A percentile compares a stretch with the other conserved stretches of the same genome.
Conservation (phyloP, 176 grass and related monocot genomes). For the Raddia guianensis region DNA sequence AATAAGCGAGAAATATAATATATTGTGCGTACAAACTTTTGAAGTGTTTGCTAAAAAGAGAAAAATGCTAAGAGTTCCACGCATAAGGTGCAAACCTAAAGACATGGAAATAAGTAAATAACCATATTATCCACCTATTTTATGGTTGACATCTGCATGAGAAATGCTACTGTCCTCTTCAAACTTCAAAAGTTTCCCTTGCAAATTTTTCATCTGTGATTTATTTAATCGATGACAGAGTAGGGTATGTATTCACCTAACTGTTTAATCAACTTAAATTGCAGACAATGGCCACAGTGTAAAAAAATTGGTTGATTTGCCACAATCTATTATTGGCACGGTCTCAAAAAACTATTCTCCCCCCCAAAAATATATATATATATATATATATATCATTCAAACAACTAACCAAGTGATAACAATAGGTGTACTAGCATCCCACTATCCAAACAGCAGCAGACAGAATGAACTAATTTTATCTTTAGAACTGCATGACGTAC, state of each 20-base stretch:
- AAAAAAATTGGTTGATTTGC: background rate
- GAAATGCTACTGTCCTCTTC: background rate
- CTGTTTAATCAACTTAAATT: conserved; percentile 10
- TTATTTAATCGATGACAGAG: background rate
- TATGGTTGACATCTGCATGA: background rate
- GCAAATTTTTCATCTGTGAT: background rate
- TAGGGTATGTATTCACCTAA: background rate
- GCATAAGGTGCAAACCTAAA: background rate
- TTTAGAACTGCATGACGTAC: background rate
- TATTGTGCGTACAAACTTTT: background rate
- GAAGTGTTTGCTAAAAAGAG: background rate
- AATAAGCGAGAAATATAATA: background rate
- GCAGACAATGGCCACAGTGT: background rate
- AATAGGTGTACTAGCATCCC: background rate
- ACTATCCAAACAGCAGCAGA: background rate
- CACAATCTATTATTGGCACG: conserved; percentile 5
- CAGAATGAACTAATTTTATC: background rate
- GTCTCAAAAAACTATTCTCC: no score
- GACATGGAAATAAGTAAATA: background rate
- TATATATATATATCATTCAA: background rate
- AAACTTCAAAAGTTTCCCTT: background rate
- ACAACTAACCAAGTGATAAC: background rate
- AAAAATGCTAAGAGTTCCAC: background rate
- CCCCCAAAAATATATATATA: no score
- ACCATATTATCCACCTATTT: background rate